A percentile compares a stretch with the other conserved stretches of the same genome.
Evolutionary conservation across 805 yeast species (phyloP).

Genomic region (Starmerella stellata): DNA sequence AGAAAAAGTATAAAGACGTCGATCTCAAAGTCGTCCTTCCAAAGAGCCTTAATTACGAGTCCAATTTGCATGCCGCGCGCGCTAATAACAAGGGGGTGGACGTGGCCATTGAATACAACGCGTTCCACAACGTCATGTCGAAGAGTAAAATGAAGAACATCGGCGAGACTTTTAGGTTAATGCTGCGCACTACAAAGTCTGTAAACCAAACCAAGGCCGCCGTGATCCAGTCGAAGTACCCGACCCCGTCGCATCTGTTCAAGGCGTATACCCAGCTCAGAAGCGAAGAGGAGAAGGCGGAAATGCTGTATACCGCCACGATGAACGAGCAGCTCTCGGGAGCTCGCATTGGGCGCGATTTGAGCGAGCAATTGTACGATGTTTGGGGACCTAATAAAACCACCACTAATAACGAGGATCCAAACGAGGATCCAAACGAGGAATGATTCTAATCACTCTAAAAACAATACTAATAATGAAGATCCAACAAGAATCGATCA

Average conservation of each 20-base stretch:
- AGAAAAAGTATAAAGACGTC: constrained; percentile 25
- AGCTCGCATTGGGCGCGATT: constrained; percentile 2
- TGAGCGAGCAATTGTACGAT: constrained; percentile 27
- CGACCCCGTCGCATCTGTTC: constrained; percentile 36
- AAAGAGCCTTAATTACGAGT: constrained; percentile 33
- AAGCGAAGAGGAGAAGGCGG: background rate
- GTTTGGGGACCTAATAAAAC: no score
- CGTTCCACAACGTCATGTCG: constrained; percentile 49
- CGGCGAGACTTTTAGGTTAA: constrained; percentile 52
- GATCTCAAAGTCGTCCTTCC: constrained; percentile 28
- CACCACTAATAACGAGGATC: no score
- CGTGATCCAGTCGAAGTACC: constrained; percentile 48
- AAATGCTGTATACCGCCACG: background rate
- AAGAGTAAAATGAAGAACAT: constrained; percentile 56
- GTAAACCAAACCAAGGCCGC: constrained; percentile 71
- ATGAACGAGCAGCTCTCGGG: background rate
- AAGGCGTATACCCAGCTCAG: background rate
- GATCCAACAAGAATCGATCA: no score
- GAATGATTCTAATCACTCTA: no score
- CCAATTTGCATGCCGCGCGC: constrained; percentile 26
- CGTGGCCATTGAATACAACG: constrained; percentile 24
- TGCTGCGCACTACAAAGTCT: constrained; percentile 68
- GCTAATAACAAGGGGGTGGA: constrained; percentile 19
- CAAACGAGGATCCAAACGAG: no score
- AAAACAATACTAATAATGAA: no score